Evolutionary conservation across 2,329 filamentous ascomycete species (phyloP), one percentile per base, ranked within the genome.

Genomic region (Cytospora mali): DNA sequence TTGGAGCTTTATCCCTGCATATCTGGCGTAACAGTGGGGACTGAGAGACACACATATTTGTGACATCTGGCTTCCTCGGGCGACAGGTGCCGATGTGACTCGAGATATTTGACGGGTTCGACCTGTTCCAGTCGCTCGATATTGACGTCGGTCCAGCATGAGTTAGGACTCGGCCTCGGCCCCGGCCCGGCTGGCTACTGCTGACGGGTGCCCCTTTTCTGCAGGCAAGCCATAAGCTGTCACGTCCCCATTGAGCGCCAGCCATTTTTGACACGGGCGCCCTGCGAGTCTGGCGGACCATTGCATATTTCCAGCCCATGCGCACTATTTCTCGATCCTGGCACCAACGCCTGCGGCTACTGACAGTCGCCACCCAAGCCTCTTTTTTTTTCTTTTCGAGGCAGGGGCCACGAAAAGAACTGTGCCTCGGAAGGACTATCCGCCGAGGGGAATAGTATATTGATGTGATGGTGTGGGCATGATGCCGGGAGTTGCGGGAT

Each of bases 1-100:
- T 58, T 58, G 59, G 59, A 50, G 59, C 59, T 39, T 57, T 46
- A 62, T 62, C 59, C 59, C 59, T 62, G 59, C 57, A 59, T 58
- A 52, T 46, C 57, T 53, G 57, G 49, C 48, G 57, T 59, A 52
- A 46, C 57, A 59, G 57, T 59, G 57, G 57, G 46, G 57, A 59
- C 48, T 46, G 23, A 50, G 57, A 59, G 25, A 53, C 57, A 49
- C 57, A 49, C 39, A 49, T 59, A 49, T 59, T 33, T 52, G 33
- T 42, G 49, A 23, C 23, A 33, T 31, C 29, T 23, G 16, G 6
- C n/a, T 46, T n/a, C n/a, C 39, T 53, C 48, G 27, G 25, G 10
- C 57, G 49, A 59, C n/a, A 46, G n/a, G 21, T 21, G 18, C 28
- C 51, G 25, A 21, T 31, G 51, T 31, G 51, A 48, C 35, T 55